Evolutionary conservation across 2,329 filamentous ascomycete genomes (phyloP).

Genomic region (Sporothrix dimorphospora): DNA sequence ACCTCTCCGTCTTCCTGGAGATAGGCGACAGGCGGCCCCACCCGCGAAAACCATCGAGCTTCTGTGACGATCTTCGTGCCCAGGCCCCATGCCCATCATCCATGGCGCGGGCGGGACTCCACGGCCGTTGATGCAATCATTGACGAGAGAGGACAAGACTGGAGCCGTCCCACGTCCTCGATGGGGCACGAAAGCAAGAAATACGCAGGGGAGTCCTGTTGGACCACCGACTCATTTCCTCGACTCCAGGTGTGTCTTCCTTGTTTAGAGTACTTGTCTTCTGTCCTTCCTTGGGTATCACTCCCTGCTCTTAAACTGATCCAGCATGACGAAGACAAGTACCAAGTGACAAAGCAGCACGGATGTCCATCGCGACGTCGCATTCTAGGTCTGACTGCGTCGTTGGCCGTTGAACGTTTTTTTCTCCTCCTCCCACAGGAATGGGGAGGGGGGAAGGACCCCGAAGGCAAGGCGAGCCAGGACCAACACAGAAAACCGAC

Average conservation of each 20-base stretch:
- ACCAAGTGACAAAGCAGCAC: neutral
- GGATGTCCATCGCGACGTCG: neutral
- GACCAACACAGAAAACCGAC: neutral
- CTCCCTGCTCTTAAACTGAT: neutral
- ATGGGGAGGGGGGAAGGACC: neutral
- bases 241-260: neutral
- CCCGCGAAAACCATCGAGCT: neutral
- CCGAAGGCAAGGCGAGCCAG: neutral
- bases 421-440: neutral
- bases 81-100: conserved; percentile 3
- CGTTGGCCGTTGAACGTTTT: neutral
- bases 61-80: neutral
- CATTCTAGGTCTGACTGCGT: neutral
- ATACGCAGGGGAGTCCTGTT: neutral
- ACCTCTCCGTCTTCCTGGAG: conserved; percentile 2
- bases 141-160: neutral
- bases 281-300: neutral
- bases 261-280: neutral
- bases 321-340: neutral
- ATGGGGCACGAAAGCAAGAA: neutral
- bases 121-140: neutral
- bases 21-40: conserved; percentile 3
- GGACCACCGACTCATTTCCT: neutral
- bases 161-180: neutral
- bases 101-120: conserved; percentile 7